These are phyloP conservation scores for Podaxis sp. DNA, from an alignment of 768 basidiomycete genomes.

Conservation along the genomic window DNA sequence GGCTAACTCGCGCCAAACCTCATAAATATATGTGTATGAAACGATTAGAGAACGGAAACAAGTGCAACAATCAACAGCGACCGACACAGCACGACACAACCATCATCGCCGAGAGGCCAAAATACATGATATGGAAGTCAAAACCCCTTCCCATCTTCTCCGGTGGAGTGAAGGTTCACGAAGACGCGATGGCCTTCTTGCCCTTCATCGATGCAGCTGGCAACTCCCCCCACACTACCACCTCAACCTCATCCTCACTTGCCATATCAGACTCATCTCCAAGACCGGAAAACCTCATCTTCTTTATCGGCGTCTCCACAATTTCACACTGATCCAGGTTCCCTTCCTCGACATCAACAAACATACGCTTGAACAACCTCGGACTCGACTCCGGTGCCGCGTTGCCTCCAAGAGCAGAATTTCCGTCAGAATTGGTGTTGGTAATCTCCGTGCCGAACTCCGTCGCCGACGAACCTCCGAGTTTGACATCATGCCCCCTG, in stretches of 20 bases:
- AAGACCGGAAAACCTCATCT: background rate
- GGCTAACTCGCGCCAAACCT: background rate
- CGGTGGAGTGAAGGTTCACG: background rate
- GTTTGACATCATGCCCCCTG: background rate
- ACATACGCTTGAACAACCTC: slow-evolving; percentile 2
- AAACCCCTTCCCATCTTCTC: background rate
- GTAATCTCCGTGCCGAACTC: slow-evolving; percentile 43
- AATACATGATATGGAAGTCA: background rate
- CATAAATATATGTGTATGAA: background rate
- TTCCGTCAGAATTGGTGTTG: slow-evolving; percentile 21
- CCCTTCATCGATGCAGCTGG: background rate
- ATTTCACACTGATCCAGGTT: background rate
- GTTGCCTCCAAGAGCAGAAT: background rate
- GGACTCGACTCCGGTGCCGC: background rate
- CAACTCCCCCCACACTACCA: background rate
- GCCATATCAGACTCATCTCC: background rate
- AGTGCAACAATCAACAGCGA: background rate
- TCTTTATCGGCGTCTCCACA: background rate
- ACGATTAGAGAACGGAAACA: background rate
- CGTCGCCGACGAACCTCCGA: slow-evolving; percentile 14
- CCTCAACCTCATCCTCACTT: slow-evolving; percentile 10
- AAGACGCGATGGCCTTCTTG: background rate
- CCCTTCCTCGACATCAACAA: slow-evolving; percentile 4
- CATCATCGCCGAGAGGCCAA: background rate
- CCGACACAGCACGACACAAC: background rate